Percentiles rank a stretch among this genome's conserved stretches.
Conservation (phyloP, 148 eudicot species). For the Persicaria maculosa region DNA sequence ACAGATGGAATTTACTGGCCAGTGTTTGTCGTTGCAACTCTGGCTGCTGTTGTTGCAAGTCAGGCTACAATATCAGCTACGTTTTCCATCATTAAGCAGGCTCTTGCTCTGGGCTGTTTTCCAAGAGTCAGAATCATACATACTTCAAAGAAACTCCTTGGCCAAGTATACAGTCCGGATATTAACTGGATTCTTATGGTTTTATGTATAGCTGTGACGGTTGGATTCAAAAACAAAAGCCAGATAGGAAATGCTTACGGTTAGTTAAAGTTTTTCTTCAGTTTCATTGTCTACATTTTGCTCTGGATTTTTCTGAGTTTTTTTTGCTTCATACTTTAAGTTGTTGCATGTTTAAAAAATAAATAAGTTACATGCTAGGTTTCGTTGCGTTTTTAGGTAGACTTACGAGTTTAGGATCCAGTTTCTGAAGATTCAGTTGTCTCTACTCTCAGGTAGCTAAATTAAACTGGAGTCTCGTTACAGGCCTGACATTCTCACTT, state of each 20-base stretch:
- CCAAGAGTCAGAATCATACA: constrained; percentile 92
- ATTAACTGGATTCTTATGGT: constrained; percentile 74
- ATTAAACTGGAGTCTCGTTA: no score
- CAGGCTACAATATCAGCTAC: constrained; percentile 95
- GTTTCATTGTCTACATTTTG: neutral
- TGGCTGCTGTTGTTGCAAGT: constrained; percentile 91
- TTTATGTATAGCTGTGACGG: constrained; percentile 65
- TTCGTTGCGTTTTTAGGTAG: no score
- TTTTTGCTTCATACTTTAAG: neutral
- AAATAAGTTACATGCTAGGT: neutral
- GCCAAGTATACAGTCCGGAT: constrained; percentile 72
- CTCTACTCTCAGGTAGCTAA: no score
- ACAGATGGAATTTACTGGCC: constrained; percentile 93
- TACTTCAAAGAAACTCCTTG: constrained; percentile 74
- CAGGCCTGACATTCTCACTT: no score
- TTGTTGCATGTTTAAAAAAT: neutral
- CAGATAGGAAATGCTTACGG: constrained; percentile 86
- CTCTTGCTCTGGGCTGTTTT: constrained; percentile 84
- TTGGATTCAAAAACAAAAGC: constrained; percentile 61
- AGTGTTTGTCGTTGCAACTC: constrained; percentile 68
- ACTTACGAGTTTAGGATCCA: neutral
- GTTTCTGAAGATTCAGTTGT: neutral
- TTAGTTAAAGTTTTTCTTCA: constrained; percentile 22
- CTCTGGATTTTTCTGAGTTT: neutral
- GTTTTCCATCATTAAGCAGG: constrained; percentile 89